A percentile compares a stretch with the other conserved stretches of the same genome.
phyloP scores from a whole-genome alignment of 768 basidiomycete genomes.

The Hericium alpestre region DNA sequence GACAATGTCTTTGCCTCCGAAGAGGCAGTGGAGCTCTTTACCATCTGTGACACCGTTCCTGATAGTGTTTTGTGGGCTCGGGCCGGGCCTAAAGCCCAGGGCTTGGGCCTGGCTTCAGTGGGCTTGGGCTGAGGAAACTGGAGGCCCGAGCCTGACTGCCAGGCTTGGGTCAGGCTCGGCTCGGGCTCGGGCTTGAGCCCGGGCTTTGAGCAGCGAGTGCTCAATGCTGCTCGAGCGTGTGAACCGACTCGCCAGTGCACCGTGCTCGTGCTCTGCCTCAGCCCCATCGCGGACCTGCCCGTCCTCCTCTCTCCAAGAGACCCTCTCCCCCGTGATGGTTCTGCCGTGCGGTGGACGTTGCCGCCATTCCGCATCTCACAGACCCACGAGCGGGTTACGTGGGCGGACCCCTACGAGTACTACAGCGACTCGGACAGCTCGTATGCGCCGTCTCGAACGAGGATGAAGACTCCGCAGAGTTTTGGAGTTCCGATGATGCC shows the following conservation, averaged over 20 bases:
- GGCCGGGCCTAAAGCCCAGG: too few relatives aligned
- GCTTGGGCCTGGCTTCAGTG: too few relatives aligned
- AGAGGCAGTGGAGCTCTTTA: neutral
- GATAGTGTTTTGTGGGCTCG: too few relatives aligned
- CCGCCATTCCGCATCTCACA: neutral
- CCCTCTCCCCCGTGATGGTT: neutral
- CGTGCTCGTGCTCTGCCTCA: too few relatives aligned
- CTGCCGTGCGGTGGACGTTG: neutral
- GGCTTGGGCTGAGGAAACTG: too few relatives aligned
- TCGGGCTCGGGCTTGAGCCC: too few relatives aligned
- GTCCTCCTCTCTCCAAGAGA: neutral
- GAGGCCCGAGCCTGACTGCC: too few relatives aligned
- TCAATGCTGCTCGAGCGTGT: too few relatives aligned
- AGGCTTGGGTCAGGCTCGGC: too few relatives aligned
- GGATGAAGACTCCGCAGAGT: neutral
- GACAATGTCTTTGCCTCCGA: neutral
- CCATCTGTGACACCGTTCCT: neutral
- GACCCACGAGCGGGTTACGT: neutral
- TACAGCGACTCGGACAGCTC: neutral
- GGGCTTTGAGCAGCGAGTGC: too few relatives aligned
- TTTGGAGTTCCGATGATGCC: too few relatives aligned
- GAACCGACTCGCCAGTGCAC: too few relatives aligned
- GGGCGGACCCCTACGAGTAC: neutral
- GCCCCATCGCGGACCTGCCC: neutral
- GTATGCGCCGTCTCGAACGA: neutral